phyloP scores from a whole-genome alignment of 2,329 filamentous ascomycete genomes.

The Fusarium floridanum region DNA sequence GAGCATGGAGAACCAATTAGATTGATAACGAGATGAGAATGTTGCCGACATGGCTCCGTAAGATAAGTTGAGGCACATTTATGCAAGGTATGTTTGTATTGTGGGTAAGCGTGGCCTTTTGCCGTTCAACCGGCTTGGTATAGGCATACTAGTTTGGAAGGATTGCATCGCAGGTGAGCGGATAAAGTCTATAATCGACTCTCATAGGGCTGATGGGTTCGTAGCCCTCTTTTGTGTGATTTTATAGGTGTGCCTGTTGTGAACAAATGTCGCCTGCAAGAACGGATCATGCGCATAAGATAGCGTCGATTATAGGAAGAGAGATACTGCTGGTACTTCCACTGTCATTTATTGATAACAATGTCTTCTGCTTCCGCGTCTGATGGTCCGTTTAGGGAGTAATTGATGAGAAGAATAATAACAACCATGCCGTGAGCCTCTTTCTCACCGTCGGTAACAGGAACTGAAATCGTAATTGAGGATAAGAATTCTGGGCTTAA shows the following conservation, averaged over 20 bases:
- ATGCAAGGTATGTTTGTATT: background rate
- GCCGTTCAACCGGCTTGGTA: background rate
- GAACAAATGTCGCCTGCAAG: background rate
- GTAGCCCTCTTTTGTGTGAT: background rate
- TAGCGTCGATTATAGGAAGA: background rate
- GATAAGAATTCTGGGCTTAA: background rate
- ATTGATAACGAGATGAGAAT: background rate
- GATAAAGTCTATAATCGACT: background rate
- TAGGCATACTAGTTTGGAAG: background rate
- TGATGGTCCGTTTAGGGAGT: too few species aligned
- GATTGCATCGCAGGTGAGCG: too few species aligned
- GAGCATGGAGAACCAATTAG: background rate
- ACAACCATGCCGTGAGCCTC: too few species aligned
- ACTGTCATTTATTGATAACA: too few species aligned
- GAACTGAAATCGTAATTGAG: background rate
- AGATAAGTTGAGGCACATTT: background rate
- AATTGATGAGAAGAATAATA: too few species aligned
- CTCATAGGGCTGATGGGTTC: background rate
- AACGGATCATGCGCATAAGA: background rate
- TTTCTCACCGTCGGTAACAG: background rate
- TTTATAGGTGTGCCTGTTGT: background rate
- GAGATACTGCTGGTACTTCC: too few species aligned
- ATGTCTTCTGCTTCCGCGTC: too few species aligned
- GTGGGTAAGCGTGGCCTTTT: background rate
- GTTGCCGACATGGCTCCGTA: background rate